These are phyloP conservation scores for Globomyces pollinis-pini DNA, from an alignment of 192 early-diverging fungal genomes.

Conservation along the genomic window DNA sequence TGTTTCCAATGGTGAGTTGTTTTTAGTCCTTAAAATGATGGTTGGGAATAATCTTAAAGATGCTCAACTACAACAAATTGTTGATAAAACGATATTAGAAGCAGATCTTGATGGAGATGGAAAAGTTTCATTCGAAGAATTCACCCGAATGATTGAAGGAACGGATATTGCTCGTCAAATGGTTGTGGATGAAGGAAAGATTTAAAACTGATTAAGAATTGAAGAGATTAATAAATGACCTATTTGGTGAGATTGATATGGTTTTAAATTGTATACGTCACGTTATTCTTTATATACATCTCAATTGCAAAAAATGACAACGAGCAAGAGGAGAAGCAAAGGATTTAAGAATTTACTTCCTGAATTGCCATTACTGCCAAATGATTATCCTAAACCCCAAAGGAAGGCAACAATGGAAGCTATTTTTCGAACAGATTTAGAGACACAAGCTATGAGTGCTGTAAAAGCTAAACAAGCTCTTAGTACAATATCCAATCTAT, in stretches of 20 bases:
- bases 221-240: too few species aligned
- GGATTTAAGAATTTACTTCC: conserved; percentile 4
- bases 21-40: conserved; percentile 99
- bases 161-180: conserved; percentile 95
- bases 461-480: neutral
- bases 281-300: neutral
- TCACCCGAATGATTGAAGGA: conserved; percentile 85
- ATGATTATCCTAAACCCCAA: neutral
- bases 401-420: conserved; percentile 10
- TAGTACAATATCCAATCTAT: neutral
- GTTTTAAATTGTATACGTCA: neutral
- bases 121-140: conserved; percentile 95
- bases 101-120: conserved; percentile 94
- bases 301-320: neutral
- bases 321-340: neutral
- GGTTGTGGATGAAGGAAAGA: conserved; percentile 68
- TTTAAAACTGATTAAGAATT: too few species aligned
- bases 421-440: neutral
- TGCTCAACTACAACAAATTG: conserved; percentile 97
- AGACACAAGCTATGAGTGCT: neutral
- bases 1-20: conserved; percentile 98
- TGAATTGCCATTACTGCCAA: neutral
- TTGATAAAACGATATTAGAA: conserved; percentile 99
- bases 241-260: too few species aligned
- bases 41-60: conserved; percentile 95